phyloP scores from a whole-genome alignment of 768 basidiomycete species.

The Cantharellus cinnabarinus region DNA sequence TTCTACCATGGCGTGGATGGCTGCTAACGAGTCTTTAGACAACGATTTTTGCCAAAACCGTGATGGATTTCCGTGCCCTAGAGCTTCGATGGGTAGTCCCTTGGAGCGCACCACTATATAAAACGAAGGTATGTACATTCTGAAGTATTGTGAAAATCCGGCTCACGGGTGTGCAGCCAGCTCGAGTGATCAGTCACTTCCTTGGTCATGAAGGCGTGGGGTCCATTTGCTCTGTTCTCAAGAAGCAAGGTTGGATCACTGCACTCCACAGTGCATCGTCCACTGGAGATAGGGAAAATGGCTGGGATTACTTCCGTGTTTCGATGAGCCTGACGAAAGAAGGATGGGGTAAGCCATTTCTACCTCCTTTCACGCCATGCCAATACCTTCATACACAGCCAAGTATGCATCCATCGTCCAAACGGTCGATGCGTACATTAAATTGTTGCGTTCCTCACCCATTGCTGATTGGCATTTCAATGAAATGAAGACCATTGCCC shows the following conservation, averaged over 20 bases:
- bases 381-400: slow-evolving; percentile 20
- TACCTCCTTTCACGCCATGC: slow-evolving; percentile 23
- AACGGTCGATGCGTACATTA: slow-evolving; percentile 12
- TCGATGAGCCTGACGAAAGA: slow-evolving; percentile 60
- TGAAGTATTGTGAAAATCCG: slow-evolving; percentile 13
- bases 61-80: slow-evolving; percentile 68
- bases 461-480: slow-evolving; percentile 40
- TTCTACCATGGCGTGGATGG: background rate
- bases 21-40: slow-evolving; percentile 30
- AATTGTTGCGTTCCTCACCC: slow-evolving; percentile 18
- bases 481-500: slow-evolving; percentile 51
- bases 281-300: slow-evolving; percentile 38
- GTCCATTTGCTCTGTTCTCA: slow-evolving; percentile 77
- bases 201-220: slow-evolving; percentile 87
- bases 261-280: slow-evolving; percentile 49
- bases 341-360: slow-evolving; percentile 50
- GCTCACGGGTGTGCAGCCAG: slow-evolving; percentile 54
- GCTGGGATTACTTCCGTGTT: slow-evolving; percentile 81
- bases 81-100: slow-evolving; percentile 39
- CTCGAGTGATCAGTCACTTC: slow-evolving; percentile 54
- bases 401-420: slow-evolving; percentile 4
- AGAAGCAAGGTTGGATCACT: slow-evolving; percentile 73
- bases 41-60: slow-evolving; percentile 67
- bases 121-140: slow-evolving; percentile 4
- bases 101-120: slow-evolving; percentile 7